Conservation (phyloP, 2,329 filamentous ascomycete species). For the Exophiala viscosa region DNA sequence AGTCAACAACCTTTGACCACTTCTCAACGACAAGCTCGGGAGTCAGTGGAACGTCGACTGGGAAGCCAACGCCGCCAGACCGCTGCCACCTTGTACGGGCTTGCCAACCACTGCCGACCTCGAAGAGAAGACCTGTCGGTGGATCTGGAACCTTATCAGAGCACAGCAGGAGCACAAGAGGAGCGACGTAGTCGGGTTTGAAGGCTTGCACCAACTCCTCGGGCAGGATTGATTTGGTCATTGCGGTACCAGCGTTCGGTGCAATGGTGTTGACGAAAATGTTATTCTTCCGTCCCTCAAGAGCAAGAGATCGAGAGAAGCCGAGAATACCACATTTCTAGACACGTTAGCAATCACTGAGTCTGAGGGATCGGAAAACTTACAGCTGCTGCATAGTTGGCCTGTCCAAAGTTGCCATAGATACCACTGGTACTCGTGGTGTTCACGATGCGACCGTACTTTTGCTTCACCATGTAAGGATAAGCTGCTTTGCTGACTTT, state of each 20-base stretch:
- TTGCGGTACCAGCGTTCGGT: slow-evolving; percentile 90
- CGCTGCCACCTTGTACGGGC: slow-evolving; percentile 93
- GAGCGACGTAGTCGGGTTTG: slow-evolving; percentile 98
- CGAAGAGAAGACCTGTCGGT: slow-evolving; percentile 82
- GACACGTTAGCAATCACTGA: too few relatives aligned
- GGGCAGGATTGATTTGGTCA: slow-evolving; percentile 91
- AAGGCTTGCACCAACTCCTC: slow-evolving; percentile 98
- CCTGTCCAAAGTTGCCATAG: slow-evolving; percentile 98
- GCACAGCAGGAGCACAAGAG: slow-evolving; percentile 81
- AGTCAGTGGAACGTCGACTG: slow-evolving; percentile 74
- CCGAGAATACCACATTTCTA: slow-evolving; percentile 90
- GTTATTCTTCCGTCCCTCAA: slow-evolving; percentile 95
- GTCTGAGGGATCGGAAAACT: slow-evolving; percentile 35
- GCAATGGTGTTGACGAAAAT: slow-evolving; percentile 98
- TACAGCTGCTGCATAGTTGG: slow-evolving; percentile 90
- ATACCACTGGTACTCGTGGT: slow-evolving; percentile 96
- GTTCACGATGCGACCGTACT: slow-evolving; percentile 95
- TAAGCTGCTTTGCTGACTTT: slow-evolving; percentile 96
- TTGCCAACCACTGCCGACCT: slow-evolving; percentile 92
- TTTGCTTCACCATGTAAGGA: slow-evolving; percentile 97
- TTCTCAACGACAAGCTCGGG: slow-evolving; percentile 76
- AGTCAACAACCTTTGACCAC: slow-evolving; percentile 77
- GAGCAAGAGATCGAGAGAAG: slow-evolving; percentile 85
- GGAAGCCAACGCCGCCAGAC: slow-evolving; percentile 84
- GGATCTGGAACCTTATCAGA: slow-evolving; percentile 81